A percentile compares a stretch with the other conserved stretches of the same genome.
phyloP scores from a whole-genome alignment of 23 red algal genomes.

The Chondrus crispus region DNA sequence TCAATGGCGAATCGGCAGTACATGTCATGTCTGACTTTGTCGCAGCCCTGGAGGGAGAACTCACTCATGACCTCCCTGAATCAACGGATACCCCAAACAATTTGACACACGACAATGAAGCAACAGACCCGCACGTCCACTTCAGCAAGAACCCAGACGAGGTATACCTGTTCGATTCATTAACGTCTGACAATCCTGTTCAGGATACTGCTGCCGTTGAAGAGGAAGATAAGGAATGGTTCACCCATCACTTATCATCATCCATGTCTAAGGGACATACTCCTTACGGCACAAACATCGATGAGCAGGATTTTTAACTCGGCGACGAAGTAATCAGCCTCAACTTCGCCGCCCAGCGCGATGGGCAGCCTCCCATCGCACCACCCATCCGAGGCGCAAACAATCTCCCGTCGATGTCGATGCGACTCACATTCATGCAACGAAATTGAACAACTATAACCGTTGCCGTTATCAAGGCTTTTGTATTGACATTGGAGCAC shows the following conservation, averaged over 20 bases:
- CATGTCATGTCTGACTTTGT: constrained; percentile 31
- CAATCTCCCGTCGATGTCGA: not conserved
- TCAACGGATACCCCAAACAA: no score
- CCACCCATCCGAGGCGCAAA: not conserved
- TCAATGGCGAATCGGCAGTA: not conserved
- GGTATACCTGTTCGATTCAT: not conserved
- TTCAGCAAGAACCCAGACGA: no score
- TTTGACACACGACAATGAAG: no score
- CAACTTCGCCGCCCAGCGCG: not conserved
- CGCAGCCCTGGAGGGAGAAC: constrained; percentile 27
- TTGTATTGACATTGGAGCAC: not conserved
- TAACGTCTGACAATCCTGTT: not conserved
- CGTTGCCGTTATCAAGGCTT: not conserved
- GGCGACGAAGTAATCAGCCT: not conserved
- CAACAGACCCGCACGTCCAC: no score
- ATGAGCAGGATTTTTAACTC: not conserved
- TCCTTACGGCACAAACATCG: no score
- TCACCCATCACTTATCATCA: not conserved
- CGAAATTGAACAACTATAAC: not conserved
- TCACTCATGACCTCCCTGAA: no score
- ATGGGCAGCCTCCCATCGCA: not conserved
- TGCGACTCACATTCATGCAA: not conserved
- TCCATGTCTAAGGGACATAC: not conserved
- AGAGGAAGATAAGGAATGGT: not conserved
- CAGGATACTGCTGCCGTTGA: not conserved